Percentiles rank a stretch among this genome's conserved stretches.
Evolutionary conservation across 805 yeast genomes (phyloP).

Genomic region (Zygotorulaspora sp.): DNA sequence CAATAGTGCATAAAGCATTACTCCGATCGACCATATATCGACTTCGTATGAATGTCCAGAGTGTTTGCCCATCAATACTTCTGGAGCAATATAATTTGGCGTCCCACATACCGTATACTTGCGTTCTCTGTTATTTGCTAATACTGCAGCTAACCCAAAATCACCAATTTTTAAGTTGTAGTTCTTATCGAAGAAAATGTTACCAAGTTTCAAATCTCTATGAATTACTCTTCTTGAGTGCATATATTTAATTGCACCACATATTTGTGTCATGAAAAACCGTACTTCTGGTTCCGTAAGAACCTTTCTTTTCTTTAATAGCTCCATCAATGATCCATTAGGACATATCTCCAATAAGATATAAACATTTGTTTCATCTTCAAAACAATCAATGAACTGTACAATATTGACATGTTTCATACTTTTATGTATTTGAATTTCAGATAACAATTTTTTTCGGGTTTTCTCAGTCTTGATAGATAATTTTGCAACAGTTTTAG

Average conservation of each 20-base stretch:
- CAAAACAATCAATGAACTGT: slow-evolving; percentile 92
- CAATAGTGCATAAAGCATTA: slow-evolving; percentile 89
- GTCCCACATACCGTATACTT: slow-evolving; percentile 97
- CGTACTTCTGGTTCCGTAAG: slow-evolving; percentile 90
- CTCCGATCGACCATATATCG: slow-evolving; percentile 97
- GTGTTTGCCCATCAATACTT: slow-evolving; percentile 81
- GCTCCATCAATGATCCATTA: slow-evolving; percentile 89
- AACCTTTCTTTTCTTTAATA: slow-evolving; percentile 77
- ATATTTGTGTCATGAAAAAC: slow-evolving; percentile 81
- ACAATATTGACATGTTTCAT: slow-evolving; percentile 88
- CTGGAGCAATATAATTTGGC: slow-evolving; percentile 98
- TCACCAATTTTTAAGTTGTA: slow-evolving; percentile 97
- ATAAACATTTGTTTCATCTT: slow-evolving; percentile 91
- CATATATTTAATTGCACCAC: slow-evolving; percentile 91
- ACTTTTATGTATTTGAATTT: slow-evolving; percentile 89
- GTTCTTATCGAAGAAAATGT: slow-evolving; percentile 86
- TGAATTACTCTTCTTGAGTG: slow-evolving; percentile 91
- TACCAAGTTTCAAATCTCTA: slow-evolving; percentile 93
- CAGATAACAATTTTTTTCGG: slow-evolving; percentile 74
- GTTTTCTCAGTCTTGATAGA: slow-evolving; percentile 90
- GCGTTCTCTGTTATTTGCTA: slow-evolving; percentile 64
- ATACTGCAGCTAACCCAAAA: slow-evolving; percentile 96
- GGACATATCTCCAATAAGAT: slow-evolving; percentile 92
- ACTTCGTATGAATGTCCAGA: slow-evolving; percentile 92
- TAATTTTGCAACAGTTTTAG: slow-evolving; percentile 95